These are phyloP conservation scores for Hymenotorrendiella dingleyae DNA, from an alignment of 2,329 filamentous ascomycete genomes.

Conservation along the genomic window DNA sequence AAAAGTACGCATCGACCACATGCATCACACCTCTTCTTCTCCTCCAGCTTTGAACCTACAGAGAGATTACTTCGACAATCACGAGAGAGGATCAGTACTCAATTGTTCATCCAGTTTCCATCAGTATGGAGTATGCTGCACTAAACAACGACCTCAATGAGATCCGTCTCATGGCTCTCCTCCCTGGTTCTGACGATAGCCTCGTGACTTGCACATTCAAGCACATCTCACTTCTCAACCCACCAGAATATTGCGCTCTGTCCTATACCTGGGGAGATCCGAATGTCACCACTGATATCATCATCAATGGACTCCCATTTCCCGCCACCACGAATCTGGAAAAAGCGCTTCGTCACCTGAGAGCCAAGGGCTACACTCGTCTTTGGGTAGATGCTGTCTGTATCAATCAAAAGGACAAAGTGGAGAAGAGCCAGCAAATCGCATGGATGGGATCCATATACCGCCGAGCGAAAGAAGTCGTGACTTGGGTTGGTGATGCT, in stretches of 20 bases:
- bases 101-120: too few species aligned
- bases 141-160: not conserved
- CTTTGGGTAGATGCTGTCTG: conserved; percentile 1
- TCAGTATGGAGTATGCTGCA: not conserved
- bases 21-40: too few species aligned
- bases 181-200: not conserved
- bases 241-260: not conserved
- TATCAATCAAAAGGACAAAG: conserved; percentile 17
- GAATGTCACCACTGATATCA: not conserved
- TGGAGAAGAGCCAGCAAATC: conserved; percentile 19
- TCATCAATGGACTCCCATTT: not conserved
- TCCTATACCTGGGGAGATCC: conserved; percentile 3
- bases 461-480: conserved; percentile 5
- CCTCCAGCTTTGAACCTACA: too few species aligned
- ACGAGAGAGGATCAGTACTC: too few species aligned
- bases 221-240: not conserved
- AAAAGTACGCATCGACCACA: too few species aligned
- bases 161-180: conserved; percentile 1
- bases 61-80: too few species aligned
- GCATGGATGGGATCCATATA: conserved; percentile 24
- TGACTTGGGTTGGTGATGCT: conserved; percentile 8
- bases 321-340: not conserved
- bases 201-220: not conserved
- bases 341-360: not conserved
- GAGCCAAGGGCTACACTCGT: not conserved